These are phyloP conservation scores for Neofusicoccum cordaticola DNA, from an alignment of 2,329 filamentous ascomycete species.

Conservation along the genomic window DNA sequence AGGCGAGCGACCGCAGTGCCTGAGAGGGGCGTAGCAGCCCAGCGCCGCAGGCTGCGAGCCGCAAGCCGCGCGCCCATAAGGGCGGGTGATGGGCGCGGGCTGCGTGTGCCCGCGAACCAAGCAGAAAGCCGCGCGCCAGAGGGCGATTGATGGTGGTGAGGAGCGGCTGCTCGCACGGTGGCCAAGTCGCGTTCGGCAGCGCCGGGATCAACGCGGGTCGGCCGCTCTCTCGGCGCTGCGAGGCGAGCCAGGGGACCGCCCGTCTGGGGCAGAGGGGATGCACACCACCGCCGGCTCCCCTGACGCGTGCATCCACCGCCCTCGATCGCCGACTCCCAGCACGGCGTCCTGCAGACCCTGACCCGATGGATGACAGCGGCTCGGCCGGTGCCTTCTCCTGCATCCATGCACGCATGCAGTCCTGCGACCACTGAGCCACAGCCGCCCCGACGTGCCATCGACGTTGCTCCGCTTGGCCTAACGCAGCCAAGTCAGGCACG, in stretches of 20 bases:
- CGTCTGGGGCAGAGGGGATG: background rate
- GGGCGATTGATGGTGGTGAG: background rate
- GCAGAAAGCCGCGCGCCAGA: background rate
- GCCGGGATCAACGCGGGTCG: background rate
- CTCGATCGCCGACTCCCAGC: background rate
- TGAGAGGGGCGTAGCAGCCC: background rate
- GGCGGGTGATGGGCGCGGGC: background rate
- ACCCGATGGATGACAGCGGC: no score
- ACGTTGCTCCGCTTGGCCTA: background rate
- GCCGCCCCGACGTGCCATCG: background rate
- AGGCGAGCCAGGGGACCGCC: background rate
- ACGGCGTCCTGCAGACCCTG: background rate
- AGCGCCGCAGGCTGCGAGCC: background rate
- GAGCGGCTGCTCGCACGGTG: background rate
- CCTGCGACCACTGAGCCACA: background rate
- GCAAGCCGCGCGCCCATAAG: background rate
- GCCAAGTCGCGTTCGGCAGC: background rate
- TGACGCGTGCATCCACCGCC: background rate
- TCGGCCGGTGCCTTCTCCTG: no score
- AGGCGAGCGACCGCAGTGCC: background rate
- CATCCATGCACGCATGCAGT: background rate
- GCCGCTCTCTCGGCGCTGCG: background rate
- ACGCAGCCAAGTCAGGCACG: background rate
- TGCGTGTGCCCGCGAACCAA: background rate
- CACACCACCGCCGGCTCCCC: background rate